Percentiles rank a stretch among this genome's conserved stretches.
phyloP scores from a whole-genome alignment of 2,329 filamentous ascomycete species.

The Stemphylium lycopersici region DNA sequence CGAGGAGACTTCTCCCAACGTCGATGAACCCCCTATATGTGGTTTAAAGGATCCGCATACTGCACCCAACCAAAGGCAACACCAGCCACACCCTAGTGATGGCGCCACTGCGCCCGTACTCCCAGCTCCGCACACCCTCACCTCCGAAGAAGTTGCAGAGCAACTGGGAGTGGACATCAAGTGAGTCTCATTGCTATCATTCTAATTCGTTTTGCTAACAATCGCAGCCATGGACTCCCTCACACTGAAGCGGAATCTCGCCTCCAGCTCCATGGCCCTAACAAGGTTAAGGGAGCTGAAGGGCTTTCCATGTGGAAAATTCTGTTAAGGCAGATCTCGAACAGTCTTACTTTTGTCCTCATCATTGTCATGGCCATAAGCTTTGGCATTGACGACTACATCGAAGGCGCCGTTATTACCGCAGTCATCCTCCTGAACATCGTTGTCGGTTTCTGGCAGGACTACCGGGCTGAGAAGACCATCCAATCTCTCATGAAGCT shows the following conservation, averaged over 20 bases:
- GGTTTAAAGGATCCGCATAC: constrained; percentile 42
- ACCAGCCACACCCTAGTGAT: constrained; percentile 28
- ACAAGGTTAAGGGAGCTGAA: constrained; percentile 73
- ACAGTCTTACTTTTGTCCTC: constrained; percentile 75
- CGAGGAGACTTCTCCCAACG: constrained; percentile 50
- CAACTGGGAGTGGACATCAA: constrained; percentile 45
- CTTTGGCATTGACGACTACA: constrained; percentile 69
- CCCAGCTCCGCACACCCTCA: constrained; percentile 46
- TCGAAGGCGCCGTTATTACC: constrained; percentile 68
- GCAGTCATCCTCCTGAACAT: constrained; percentile 72
- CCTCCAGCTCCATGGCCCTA: constrained; percentile 70
- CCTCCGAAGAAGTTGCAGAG: constrained; percentile 44
- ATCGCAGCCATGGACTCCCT: constrained; percentile 64
- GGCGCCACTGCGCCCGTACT: constrained; percentile 31
- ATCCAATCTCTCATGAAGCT: constrained; percentile 51
- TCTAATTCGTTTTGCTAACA: constrained; percentile 24
- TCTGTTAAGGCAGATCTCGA: constrained; percentile 76
- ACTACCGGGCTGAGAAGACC: constrained; percentile 55
- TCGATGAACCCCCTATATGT: constrained; percentile 53
- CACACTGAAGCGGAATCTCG: constrained; percentile 68
- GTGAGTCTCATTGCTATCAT: constrained; percentile 24
- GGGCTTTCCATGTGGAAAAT: constrained; percentile 76
- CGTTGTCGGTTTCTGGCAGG: constrained; percentile 63
- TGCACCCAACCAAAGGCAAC: constrained; percentile 31
- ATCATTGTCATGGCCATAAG: constrained; percentile 73